Percentiles rank a stretch among this genome's conserved stretches.
phyloP scores from a whole-genome alignment of 2,329 filamentous ascomycete genomes.

The Aureobasidium sp. region DNA sequence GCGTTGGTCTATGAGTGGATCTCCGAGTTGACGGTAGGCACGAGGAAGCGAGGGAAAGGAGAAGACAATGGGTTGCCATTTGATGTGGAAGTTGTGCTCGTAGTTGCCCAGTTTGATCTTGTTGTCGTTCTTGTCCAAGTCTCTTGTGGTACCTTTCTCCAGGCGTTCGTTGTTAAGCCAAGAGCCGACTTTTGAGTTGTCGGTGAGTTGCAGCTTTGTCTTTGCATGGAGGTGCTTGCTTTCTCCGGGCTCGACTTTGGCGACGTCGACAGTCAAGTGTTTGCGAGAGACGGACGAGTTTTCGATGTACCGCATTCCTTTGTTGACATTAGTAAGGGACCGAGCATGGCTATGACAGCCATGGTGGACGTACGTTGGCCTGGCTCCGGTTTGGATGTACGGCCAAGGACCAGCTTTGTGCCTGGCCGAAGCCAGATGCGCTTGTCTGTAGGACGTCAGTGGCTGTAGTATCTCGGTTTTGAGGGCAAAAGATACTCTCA shows the following conservation, averaged over 20 bases:
- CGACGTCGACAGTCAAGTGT: slow-evolving; percentile 73
- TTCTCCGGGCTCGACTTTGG: slow-evolving; percentile 56
- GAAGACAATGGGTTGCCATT: slow-evolving; percentile 74
- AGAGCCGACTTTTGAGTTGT: slow-evolving; percentile 81
- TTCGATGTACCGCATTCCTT: slow-evolving; percentile 52
- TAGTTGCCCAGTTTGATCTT: slow-evolving; percentile 67
- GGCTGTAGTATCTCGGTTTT: not conserved
- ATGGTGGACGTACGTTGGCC: slow-evolving; percentile 3
- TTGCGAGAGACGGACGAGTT: slow-evolving; percentile 82
- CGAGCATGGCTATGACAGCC: not conserved
- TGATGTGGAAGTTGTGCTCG: slow-evolving; percentile 47
- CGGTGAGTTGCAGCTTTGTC: slow-evolving; percentile 66
- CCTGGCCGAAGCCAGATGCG: slow-evolving; percentile 80
- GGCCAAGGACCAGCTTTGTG: slow-evolving; percentile 77
- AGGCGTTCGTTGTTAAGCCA: slow-evolving; percentile 5
- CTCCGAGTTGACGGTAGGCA: slow-evolving; percentile 36
- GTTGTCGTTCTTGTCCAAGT: slow-evolving; percentile 53
- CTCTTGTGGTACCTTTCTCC: slow-evolving; percentile 37
- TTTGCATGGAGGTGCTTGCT: slow-evolving; percentile 52
- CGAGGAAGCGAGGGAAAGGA: slow-evolving; percentile 71
- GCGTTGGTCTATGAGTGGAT: slow-evolving; percentile 57
- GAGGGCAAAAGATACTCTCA: slow-evolving; percentile 32
- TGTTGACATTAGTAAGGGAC: slow-evolving; percentile 33
- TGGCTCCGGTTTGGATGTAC: slow-evolving; percentile 45
- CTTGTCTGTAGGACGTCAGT: slow-evolving; percentile 48